Evolutionary conservation across 768 basidiomycete genomes (phyloP), one percentile per base, ranked within the genome.

Genomic region (Suillus tomentosus): DNA sequence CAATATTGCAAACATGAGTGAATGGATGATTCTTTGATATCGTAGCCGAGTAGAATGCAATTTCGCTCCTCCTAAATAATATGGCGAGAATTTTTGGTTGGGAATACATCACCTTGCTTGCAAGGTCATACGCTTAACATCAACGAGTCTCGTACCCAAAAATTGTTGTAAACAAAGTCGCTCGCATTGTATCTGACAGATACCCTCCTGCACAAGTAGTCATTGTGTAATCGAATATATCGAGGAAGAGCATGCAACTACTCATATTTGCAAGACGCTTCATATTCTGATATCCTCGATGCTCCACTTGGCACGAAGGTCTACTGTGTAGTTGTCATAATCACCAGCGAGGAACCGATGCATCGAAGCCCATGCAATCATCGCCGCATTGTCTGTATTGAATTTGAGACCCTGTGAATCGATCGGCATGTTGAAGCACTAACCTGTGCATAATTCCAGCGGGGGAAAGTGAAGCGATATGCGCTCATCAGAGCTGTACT

Each of bases 301-400:
- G 60, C 82, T 85, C 96, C 96, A 99, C 72, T 88, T 90, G 17
- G 91, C 78, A 39, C 82, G 78, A 8, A 89, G 77, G 24, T 83
- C 82, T 15, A 91, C 80, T 27, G 81, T 79, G 66, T 89, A 93
- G 9, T 83, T 79, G 69, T 90, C 90, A 51, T 82, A 76, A 63
- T 89, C 87, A 4, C 79, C 79, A 0, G 78, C 78, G 31, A 90
- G 80, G 66, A 97, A 91, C 14, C 95, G 86, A 69, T 89, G 78
- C 84, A 96, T 90, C 0, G 92, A 89, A 4, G 95, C 91, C 92
- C 91, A 96, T 2, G 85, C 96, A 68, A 98, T 92, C 96, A 99
- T 99, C 10, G 86, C 96, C 1, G 96, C 96, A 74, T 98, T 99
- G 70, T 98, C 96, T 96, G 67, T 24, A 40, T 0, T 45, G 13